phyloP scores from a whole-genome alignment of 2,329 filamentous ascomycete genomes.

The Tolypocladium guangdongense region DNA sequence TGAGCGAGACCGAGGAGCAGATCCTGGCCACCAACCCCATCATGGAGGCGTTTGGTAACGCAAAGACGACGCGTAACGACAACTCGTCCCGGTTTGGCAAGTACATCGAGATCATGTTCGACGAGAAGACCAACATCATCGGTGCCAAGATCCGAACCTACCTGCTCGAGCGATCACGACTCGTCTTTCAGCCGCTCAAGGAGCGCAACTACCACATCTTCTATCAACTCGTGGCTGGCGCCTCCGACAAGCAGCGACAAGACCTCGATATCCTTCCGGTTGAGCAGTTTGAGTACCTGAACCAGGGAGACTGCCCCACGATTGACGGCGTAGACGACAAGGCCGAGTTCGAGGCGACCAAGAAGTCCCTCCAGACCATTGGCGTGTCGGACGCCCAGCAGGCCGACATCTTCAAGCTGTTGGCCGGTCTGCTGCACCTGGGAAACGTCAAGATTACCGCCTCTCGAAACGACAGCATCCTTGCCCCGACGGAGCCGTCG shows the following conservation, averaged over 20 bases:
- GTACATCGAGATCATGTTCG: slow-evolving; percentile 99
- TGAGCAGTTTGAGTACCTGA: slow-evolving; percentile 91
- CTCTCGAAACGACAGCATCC: slow-evolving; percentile 75
- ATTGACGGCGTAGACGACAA: slow-evolving; percentile 96
- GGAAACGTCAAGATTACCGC: slow-evolving; percentile 95
- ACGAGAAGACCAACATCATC: slow-evolving; percentile 89
- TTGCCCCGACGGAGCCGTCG: slow-evolving; percentile 71
- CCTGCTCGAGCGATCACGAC: slow-evolving; percentile 82
- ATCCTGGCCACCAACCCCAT: slow-evolving; percentile 97
- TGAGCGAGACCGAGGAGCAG: slow-evolving; percentile 98
- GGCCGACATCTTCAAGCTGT: slow-evolving; percentile 73
- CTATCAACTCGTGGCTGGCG: slow-evolving; percentile 90
- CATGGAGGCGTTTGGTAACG: slow-evolving; percentile 99
- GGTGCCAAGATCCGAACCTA: slow-evolving; percentile 96
- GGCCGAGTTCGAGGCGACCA: slow-evolving; percentile 82
- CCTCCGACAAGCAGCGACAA: slow-evolving; percentile 71
- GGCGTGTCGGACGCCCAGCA: slow-evolving; percentile 69
- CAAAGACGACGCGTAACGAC: slow-evolving; percentile 98
- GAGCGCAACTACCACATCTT: slow-evolving; percentile 99
- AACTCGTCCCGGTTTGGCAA: slow-evolving; percentile 99
- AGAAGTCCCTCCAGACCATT: slow-evolving; percentile 76
- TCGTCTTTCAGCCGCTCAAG: slow-evolving; percentile 95
- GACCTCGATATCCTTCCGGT: slow-evolving; percentile 69
- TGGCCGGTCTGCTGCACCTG: slow-evolving; percentile 85
- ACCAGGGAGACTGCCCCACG: slow-evolving; percentile 81